Conservation (phyloP, 306 rosid species). For the Boehmeria nivea region DNA sequence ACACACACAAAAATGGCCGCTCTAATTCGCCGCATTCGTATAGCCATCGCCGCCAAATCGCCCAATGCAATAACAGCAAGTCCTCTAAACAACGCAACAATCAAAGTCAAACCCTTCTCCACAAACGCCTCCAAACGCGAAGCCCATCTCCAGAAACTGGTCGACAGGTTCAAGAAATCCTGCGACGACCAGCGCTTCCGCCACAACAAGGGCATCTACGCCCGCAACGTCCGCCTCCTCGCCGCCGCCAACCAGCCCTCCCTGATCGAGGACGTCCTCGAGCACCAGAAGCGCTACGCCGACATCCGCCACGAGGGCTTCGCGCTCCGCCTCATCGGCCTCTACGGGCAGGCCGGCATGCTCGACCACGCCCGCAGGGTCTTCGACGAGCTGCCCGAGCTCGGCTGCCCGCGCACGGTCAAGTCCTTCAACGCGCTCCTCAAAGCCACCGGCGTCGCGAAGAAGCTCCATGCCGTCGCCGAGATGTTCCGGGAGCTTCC, state of each 20-base stretch:
- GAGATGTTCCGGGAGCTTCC: conserved; percentile 30
- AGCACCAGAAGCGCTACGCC: conserved; percentile 32
- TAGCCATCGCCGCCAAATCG: conserved; percentile 19
- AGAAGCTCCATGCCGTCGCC: conserved; percentile 23
- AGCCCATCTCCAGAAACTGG: conserved; percentile 23
- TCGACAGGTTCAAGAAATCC: conserved; percentile 26
- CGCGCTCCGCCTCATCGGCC: conserved; percentile 30
- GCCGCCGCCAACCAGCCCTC: conserved; percentile 27
- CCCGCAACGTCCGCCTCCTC: conserved; percentile 23
- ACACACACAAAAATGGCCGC: not conserved
- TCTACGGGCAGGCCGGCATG: conserved; percentile 42
- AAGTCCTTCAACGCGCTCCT: too few species aligned
- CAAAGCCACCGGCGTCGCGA: conserved; percentile 20
- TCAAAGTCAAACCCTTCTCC: conserved; percentile 1
- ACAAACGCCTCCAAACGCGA: not conserved
- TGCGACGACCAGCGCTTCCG: conserved; percentile 24
- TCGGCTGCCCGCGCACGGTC: conserved; percentile 26
- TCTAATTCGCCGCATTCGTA: conserved; percentile 11
- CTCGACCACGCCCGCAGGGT: conserved; percentile 29
- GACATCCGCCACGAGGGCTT: conserved; percentile 37
- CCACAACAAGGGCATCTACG: not conserved
- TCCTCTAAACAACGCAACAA: not conserved
- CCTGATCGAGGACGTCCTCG: conserved; percentile 38
- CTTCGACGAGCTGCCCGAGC: conserved; percentile 43
- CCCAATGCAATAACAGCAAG: too few species aligned